Percentiles rank a stretch among this genome's conserved stretches.
Conservation (phyloP, 768 basidiomycete species). For the Boletales sp. region DNA sequence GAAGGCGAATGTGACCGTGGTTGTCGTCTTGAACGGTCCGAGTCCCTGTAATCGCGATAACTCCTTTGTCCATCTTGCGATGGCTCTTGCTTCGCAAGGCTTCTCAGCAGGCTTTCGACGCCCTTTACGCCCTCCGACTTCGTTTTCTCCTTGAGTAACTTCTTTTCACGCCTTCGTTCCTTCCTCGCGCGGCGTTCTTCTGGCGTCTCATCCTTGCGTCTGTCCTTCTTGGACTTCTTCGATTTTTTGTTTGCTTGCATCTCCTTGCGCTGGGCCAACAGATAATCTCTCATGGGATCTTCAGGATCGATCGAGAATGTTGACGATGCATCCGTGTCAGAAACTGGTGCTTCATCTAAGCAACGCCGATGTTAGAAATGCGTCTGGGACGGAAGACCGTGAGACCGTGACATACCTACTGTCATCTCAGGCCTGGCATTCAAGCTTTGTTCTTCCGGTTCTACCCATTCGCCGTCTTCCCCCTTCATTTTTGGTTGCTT, state of each 20-base stretch:
- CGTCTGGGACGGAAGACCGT: neutral
- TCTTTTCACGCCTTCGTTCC: constrained; percentile 70
- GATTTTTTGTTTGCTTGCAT: constrained; percentile 65
- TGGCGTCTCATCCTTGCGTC: constrained; percentile 71
- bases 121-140: constrained; percentile 63
- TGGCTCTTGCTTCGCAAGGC: constrained; percentile 29
- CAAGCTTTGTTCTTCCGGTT: constrained; percentile 79
- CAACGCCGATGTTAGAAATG: constrained; percentile 7
- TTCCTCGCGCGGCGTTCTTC: constrained; percentile 76
- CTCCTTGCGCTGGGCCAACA: constrained; percentile 72
- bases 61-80: constrained; percentile 18
- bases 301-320: constrained; percentile 82
- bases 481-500: constrained; percentile 79
- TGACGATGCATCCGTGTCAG: constrained; percentile 65
- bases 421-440: constrained; percentile 82
- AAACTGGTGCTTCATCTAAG: constrained; percentile 48
- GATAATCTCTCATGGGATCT: constrained; percentile 96
- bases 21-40: constrained; percentile 7
- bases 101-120: constrained; percentile 63
- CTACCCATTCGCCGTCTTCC: constrained; percentile 81
- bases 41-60: constrained; percentile 12
- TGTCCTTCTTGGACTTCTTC: constrained; percentile 55
- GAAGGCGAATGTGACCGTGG: constrained; percentile 17
- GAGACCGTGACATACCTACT: constrained; percentile 43
- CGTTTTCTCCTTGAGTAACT: constrained; percentile 43